Conservation (phyloP, 441 rosid genomes). For the Kokia cookei region DNA sequence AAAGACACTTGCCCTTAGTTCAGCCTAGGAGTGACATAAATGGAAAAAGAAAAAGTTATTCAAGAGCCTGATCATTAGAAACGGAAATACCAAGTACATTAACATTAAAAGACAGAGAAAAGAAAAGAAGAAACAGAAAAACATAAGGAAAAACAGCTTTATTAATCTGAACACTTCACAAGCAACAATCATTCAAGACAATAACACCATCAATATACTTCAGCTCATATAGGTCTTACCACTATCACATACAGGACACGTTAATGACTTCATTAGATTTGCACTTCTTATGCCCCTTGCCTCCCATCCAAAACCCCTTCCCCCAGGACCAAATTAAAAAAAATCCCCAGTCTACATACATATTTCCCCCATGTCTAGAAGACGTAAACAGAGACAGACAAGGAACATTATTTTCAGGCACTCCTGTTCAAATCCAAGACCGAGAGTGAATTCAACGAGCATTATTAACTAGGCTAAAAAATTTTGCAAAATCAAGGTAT, state of each 20-base stretch:
- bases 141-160: background rate
- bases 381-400: background rate
- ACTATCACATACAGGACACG: background rate
- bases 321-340: background rate
- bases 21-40: slow-evolving; percentile 48
- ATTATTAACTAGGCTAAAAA: background rate
- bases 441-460: background rate
- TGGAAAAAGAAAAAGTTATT: background rate
- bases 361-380: background rate
- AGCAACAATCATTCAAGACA: background rate
- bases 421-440: background rate
- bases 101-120: background rate
- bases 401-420: background rate
- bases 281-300: background rate
- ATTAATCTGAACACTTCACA: background rate
- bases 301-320: background rate
- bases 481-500: background rate
- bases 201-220: background rate
- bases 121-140: background rate
- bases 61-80: background rate
- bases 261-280: background rate
- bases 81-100: background rate
- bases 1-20: slow-evolving; percentile 92
- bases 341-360: background rate
- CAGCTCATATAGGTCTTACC: background rate